Base-by-base conservation (phyloP, 768 basidiomycete genomes). In the Serendipita sp. region DNA sequence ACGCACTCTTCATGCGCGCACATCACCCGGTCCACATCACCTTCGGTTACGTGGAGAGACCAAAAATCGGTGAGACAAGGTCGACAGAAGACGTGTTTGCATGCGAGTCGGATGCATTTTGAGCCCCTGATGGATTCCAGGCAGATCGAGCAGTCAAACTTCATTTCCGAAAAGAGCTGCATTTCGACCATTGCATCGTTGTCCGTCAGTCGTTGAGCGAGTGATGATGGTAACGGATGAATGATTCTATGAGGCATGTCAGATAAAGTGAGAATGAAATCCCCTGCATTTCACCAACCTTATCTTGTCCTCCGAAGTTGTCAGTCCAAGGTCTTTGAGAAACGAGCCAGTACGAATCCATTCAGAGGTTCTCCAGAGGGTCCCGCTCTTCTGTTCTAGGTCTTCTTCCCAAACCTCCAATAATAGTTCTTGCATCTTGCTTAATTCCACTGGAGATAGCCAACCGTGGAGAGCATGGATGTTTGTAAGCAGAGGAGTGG, bases 21-120 rank as follows among this genome's bases (percentile, higher is more conserved):
- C 0, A 85, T 81, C 1, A 96, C 91, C 18, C 79, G 78, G 35
- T 77, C 79, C 13, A 91, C 76, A 65, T 87, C 84, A 4, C 92
- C 92, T 71, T 94, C 91, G 56, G 74, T 76, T 63, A 96, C 87
- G 68, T 85, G 87, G 60, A 91, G 72, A 48, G 80, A 78, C 91
- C 91, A 96, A 71, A 88, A 93, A 63, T 87, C 85, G 63, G 78
- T 78, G 32, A 95, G 73, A 71, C 92, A 95, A 5, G 79, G 73
- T n/a, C 83, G 81, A 72, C 92, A 95, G 72, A 92, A 94, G 11
- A 92, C 80, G 72, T 94, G 92, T 0, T 74, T 73, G 70, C 91
- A 94, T 2, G 76, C 71, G 58, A 94, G 76, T 67, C 81, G 78
- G 15, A 92, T 69, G 71, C 91, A 92, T 68, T 82, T 81, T 13